Conservation (phyloP, 768 basidiomycete genomes). For the Leccinum arenicola region DNA sequence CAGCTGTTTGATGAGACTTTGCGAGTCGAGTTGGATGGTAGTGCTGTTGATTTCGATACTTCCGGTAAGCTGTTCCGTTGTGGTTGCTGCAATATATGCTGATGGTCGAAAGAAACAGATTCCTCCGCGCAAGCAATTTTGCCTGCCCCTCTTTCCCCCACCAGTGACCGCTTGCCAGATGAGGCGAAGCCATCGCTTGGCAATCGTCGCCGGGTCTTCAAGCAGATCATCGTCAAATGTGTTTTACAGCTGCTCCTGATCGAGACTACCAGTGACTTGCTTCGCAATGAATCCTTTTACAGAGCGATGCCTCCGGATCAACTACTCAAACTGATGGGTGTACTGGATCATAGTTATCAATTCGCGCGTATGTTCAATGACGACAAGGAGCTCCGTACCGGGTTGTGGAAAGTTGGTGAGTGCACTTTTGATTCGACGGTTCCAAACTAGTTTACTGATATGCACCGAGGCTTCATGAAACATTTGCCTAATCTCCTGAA, state of each 20-base stretch:
- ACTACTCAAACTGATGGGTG: constrained; percentile 89
- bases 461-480: constrained; percentile 91
- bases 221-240: constrained; percentile 99
- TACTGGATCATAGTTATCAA: constrained; percentile 95
- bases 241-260: constrained; percentile 94
- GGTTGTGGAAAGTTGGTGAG: constrained; percentile 99
- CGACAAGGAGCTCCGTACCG: constrained; percentile 94
- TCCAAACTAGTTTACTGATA: constrained; percentile 2
- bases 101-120: constrained; percentile 35
- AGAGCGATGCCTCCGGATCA: constrained; percentile 92
- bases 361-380: constrained; percentile 98
- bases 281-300: constrained; percentile 91
- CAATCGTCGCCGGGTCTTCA: constrained; percentile 85
- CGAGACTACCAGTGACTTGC: constrained; percentile 93
- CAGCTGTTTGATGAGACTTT: constrained; percentile 93
- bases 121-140: constrained; percentile 64
- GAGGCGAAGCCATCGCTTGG: constrained; percentile 53
- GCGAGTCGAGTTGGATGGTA: constrained; percentile 76
- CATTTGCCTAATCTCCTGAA: constrained; percentile 96
- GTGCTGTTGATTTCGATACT: constrained; percentile 52
- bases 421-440: constrained; percentile 19
- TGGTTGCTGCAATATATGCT: constrained; percentile 6
- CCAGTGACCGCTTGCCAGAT: constrained; percentile 49
- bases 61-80: constrained; percentile 24
- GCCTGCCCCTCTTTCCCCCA: constrained; percentile 86